Evolutionary conservation across 2,329 filamentous ascomycete species (phyloP), one percentile per base, ranked within the genome.

Genomic region (Hortaea sp.): DNA sequence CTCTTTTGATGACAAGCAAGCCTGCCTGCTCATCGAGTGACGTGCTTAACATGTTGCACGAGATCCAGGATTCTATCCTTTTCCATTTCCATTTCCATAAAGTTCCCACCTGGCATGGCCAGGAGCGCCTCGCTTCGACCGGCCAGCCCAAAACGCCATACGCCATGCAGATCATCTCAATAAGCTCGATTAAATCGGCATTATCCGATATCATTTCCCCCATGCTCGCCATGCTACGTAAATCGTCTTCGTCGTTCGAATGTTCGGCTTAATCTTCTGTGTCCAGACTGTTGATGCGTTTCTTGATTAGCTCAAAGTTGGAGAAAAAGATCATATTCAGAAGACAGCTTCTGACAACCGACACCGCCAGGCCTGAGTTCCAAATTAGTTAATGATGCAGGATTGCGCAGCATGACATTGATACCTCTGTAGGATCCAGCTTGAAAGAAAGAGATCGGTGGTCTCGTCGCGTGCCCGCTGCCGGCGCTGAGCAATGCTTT

Each of bases 271-370:
- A 9, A 4, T 35, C 32, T 35, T 35, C 32, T 2, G 32, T n/a
- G 32, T 61, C 56, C 45, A 61, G 49, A 29, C 50, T 52, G 46
- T 75, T 75, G 62, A 76, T 72, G 43, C 64, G 63, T 58, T 74
- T 75, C 67, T 92, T 92, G 57, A 86, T 76, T 57, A 87, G 82
- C 67, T 94, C 87, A 63, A 92, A 94, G 35, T 82, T 84, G 39
- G 85, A 88, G 69, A 94, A 94, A 74, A 94, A 94, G 58, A 94
- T 85, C 54, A 86, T 85, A 63, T 94, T 94, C 56, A 92, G 81
- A 44, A 87, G 74, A 58, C 84, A 88, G 9, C 85, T 89, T 46
- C 87, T 81, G 54, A 79, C 77, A 81, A 92, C 89, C 34, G 85
- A 89, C 28, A 92, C 86, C 20, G 82, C 85, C 3, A 94, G 74